Conservation (phyloP, 2,329 filamentous ascomycete genomes). For the Microdochium trichocladiopsis region DNA sequence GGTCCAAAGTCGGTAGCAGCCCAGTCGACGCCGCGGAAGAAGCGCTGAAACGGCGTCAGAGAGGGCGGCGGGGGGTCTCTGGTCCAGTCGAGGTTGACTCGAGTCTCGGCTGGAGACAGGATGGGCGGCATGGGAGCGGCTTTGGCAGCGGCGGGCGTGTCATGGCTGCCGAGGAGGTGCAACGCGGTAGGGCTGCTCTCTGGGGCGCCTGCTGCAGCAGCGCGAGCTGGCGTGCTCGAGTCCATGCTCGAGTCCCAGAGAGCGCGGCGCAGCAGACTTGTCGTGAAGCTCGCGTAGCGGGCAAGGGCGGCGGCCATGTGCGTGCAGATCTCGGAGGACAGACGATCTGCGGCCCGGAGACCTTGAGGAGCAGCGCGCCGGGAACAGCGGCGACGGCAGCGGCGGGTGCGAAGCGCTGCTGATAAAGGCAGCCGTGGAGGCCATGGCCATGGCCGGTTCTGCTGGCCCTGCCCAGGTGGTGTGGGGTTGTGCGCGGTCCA, state of each 20-base stretch:
- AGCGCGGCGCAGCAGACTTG: neutral
- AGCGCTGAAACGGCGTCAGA: conserved; percentile 12
- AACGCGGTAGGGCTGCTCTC: neutral
- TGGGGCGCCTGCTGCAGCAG: neutral
- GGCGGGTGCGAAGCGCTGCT: too few relatives aligned
- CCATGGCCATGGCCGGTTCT: too few relatives aligned
- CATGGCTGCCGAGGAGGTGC: neutral
- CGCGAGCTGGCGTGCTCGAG: neutral
- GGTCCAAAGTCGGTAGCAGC: conserved; percentile 29
- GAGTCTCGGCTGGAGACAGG: neutral
- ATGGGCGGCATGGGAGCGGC: too few relatives aligned
- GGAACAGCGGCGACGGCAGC: too few relatives aligned
- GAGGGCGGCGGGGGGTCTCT: conserved; percentile 4
- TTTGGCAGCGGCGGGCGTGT: neutral
- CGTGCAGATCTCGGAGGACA: too few relatives aligned
- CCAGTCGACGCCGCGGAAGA: conserved; percentile 31
- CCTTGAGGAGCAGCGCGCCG: too few relatives aligned
- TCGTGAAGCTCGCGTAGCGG: neutral
- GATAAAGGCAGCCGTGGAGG: too few relatives aligned
- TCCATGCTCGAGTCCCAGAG: neutral
- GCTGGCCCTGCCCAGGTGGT: too few relatives aligned
- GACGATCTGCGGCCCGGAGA: too few relatives aligned
- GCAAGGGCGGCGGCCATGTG: too few relatives aligned
- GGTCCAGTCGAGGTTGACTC: conserved; percentile 13
- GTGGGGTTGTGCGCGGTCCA: too few relatives aligned